phyloP scores from a whole-genome alignment of 2,329 filamentous ascomycete species.

The Didymella glomerata region DNA sequence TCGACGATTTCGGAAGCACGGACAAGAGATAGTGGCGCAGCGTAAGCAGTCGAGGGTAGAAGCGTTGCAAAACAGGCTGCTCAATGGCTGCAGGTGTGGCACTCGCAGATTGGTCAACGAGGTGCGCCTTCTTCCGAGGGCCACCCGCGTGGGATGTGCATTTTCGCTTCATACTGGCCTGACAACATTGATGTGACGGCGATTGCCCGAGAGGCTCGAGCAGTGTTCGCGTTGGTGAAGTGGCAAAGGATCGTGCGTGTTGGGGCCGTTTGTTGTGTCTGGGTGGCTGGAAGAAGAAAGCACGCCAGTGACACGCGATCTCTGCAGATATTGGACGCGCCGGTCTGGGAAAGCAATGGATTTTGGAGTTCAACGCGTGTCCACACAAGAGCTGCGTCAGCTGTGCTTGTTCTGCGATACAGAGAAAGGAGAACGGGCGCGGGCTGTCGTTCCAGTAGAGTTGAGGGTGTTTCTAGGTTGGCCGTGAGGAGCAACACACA shows the following conservation, averaged over 20 bases:
- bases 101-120: slow-evolving; percentile 43
- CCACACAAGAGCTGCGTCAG: background rate
- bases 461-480: slow-evolving; percentile 10
- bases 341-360: background rate
- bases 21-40: slow-evolving; percentile 75
- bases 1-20: slow-evolving; percentile 72
- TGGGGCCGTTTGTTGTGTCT: slow-evolving; percentile 15
- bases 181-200: slow-evolving; percentile 4
- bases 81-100: slow-evolving; percentile 47
- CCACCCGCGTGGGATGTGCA: slow-evolving; percentile 30
- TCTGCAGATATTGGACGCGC: slow-evolving; percentile 4
- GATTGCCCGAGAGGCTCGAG: background rate
- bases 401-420: background rate
- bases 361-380: background rate
- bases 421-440: background rate
- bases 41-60: slow-evolving; percentile 71
- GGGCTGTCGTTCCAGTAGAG: slow-evolving; percentile 15
- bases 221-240: slow-evolving; percentile 11
- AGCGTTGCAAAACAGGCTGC: slow-evolving; percentile 72
- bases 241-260: slow-evolving; percentile 12
- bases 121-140: slow-evolving; percentile 36
- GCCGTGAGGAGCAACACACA: slow-evolving; percentile 7
- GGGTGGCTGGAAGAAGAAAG: slow-evolving; percentile 15
- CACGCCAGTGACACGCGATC: slow-evolving; percentile 8
- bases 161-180: slow-evolving; percentile 46